These are phyloP conservation scores for Cotoneaster glaucophyllus DNA, from an alignment of 306 rosid species.

Conservation along the genomic window DNA sequence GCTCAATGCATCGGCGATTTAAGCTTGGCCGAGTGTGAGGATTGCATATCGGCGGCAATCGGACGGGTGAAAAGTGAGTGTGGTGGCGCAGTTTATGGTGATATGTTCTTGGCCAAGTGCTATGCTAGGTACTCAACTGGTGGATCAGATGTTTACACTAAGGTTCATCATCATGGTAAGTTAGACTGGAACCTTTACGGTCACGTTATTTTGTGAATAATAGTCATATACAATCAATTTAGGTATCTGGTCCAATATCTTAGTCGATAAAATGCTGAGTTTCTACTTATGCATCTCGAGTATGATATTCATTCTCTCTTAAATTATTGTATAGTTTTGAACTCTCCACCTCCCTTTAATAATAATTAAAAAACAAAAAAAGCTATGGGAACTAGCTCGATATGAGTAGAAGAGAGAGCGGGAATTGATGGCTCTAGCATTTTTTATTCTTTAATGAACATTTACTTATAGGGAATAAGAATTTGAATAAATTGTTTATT, in stretches of 20 bases:
- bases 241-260: no score
- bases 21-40: constrained; percentile 60
- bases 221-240: no score
- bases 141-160: constrained; percentile 39
- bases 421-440: not conserved
- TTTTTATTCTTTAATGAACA: not conserved
- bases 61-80: constrained; percentile 60
- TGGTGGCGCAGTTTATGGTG: constrained; percentile 50
- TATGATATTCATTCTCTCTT: no score
- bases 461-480: not conserved
- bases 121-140: constrained; percentile 56
- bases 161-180: constrained; percentile 49
- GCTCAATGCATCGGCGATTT: constrained; percentile 70
- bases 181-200: not conserved
- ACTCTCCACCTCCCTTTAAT: no score
- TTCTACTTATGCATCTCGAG: no score
- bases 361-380: no score
- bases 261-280: accelerated
- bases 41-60: constrained; percentile 58
- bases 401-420: no score
- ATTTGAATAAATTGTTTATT: not conserved
- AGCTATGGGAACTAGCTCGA: no score
- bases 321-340: no score
- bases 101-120: constrained; percentile 72
- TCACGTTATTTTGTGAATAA: not conserved